phyloP scores from a whole-genome alignment of 306 rosid species.

The Castanea mollissima region DNA sequence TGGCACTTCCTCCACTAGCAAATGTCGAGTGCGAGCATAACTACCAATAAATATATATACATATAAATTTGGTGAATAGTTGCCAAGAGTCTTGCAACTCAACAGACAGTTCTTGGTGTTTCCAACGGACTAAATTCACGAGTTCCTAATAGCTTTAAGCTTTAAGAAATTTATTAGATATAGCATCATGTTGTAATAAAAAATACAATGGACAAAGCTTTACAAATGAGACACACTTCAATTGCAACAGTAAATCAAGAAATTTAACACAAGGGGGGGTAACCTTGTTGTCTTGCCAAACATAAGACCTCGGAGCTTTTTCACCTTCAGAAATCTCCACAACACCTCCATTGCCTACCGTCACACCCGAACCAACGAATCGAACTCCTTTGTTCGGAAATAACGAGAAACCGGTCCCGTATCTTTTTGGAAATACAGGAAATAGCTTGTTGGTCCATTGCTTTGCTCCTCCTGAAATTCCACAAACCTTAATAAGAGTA shows the following conservation, averaged over 20 bases:
- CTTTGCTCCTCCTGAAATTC: conserved; percentile 41
- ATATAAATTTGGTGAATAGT: too few relatives aligned
- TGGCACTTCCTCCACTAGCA: too few relatives aligned
- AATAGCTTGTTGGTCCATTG: conserved; percentile 37
- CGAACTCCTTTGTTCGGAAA: conserved; percentile 33
- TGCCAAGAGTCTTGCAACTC: too few relatives aligned
- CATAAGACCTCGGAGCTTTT: conserved; percentile 39
- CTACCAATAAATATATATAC: too few relatives aligned
- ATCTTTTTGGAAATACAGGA: conserved; percentile 32
- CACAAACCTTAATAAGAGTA: too few relatives aligned
- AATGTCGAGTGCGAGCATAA: too few relatives aligned
- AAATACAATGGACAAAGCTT: too few relatives aligned
- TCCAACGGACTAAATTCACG: too few relatives aligned
- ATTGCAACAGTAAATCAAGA: neutral
- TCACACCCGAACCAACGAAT: conserved; percentile 35
- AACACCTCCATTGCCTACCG: conserved; percentile 36
- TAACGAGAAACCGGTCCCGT: conserved; percentile 24
- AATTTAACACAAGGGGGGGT: neutral
- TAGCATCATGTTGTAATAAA: too few relatives aligned
- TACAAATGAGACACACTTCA: neutral
- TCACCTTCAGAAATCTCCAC: conserved; percentile 46
- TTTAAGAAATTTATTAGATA: too few relatives aligned
- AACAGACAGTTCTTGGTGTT: too few relatives aligned
- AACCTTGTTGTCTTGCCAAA: conserved; percentile 77
- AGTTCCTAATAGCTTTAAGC: too few relatives aligned